Evolutionary conservation across 2,329 filamentous ascomycete genomes (phyloP), one percentile per base, ranked within the genome.

Genomic region (Xylaria hypoxylon): DNA sequence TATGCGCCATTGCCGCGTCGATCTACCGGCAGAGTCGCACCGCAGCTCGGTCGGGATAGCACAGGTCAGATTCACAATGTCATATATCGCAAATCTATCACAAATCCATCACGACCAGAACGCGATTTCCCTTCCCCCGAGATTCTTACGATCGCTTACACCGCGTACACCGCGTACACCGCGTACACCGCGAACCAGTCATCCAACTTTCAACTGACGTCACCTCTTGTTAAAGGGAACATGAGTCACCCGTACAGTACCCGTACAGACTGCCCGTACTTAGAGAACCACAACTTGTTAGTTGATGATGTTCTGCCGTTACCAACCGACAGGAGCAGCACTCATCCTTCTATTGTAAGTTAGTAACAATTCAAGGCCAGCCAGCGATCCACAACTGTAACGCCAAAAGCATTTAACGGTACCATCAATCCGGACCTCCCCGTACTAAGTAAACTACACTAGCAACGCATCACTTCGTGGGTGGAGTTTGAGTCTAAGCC

Each of bases 11-110:
- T 28, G 38, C 24, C 38, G 53, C 24, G 17, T 31, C 38, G 44
- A 64, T 64, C 55, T 67, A 40, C 64, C 64, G 60, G 50, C 55
- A 55, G 50, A 17, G 17, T 63, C 19, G 26, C n/a, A 40, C 11
- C 42, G 48, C 42, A 44, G 48, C 17, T 62, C 48, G 50, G 50
- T 17, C 53, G 55, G 50, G 64, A 52, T 53, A 26, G 51, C 38
- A 19, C 48, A 38, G 17, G 33, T 50, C 45, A 58, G 35, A 51
- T 57, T 47, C 28, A 28, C 11, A 44, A 63, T 55, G 11, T 56
- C 48, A 51, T 67, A 59, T 64, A 35, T 44, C 22, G 59, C 55
- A 53, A 56, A 58, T 62, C 15, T 42, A 19, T 38, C 35, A 38
- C 55, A 53, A 56, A 58, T 62, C 15, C 35, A 19, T 38, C 35